Percentiles rank a stretch among this genome's conserved stretches.
Conservation (phyloP, 2,329 filamentous ascomycete genomes). For the Lomentospora prolificans region DNA sequence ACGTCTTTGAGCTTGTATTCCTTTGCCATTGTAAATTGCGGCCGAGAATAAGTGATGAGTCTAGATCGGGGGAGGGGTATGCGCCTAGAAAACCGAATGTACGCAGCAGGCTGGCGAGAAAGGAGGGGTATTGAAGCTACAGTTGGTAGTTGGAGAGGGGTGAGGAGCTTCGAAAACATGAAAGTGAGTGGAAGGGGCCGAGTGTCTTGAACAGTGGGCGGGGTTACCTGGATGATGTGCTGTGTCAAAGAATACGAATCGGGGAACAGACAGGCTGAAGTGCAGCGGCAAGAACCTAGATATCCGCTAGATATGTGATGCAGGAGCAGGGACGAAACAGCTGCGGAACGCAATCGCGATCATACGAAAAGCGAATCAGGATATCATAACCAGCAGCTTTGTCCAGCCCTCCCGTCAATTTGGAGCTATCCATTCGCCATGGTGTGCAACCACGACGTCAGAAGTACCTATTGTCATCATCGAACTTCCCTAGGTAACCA, state of each 20-base stretch:
- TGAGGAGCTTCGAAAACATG: neutral
- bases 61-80: neutral
- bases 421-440: no score
- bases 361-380: no score
- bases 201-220: neutral
- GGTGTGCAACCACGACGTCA: no score
- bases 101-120: neutral
- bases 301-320: no score
- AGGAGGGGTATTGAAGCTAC: slow-evolving; percentile 1
- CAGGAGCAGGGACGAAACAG: no score
- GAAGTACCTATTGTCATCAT: no score
- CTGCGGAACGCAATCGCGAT: no score
- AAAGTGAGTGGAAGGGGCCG: neutral
- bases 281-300: no score
- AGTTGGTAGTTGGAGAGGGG: neutral
- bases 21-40: slow-evolving; percentile 19
- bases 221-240: slow-evolving; percentile 1
- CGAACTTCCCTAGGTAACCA: no score
- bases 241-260: neutral
- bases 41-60: neutral
- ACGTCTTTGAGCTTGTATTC: slow-evolving; percentile 69
- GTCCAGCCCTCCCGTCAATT: no score
- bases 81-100: neutral
- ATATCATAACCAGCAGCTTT: no score
- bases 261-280: neutral